Evolutionary conservation across 345 rosid species (phyloP), one percentile per base, ranked within the genome.

Genomic region (Dipteronia dyeriana): DNA sequence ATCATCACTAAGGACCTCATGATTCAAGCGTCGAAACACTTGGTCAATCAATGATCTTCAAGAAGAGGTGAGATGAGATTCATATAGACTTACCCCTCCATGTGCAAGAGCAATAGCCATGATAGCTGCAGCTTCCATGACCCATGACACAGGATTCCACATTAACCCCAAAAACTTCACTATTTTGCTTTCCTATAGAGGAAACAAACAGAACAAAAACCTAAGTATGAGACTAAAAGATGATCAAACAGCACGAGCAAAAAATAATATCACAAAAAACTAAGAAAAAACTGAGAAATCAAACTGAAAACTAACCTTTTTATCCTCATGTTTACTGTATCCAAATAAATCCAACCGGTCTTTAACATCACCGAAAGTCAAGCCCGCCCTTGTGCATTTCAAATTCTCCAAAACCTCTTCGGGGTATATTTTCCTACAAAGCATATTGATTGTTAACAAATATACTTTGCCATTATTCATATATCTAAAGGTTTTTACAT

Each of bases 61-160:
- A 31, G 34, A 31, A 31, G 34, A 3, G 34, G 34, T 31, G 3
- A 31, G 34, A 31, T 31, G 45, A 41, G 45, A 41, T 41, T 7
- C 45, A 41, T 3, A 63, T 68, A 71, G 68, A 78, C 81, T 1
- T 82, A 87, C 89, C 79, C 93, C 92, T 81, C 93, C 93, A 72
- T 87, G 90, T 26, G 93, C 92, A 76, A 90, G 85, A 88, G 81
- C 83, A 80, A 88, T 85, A 53, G 90, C 90, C 89, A 91, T 88
- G 59, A 91, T n/a, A 1, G 91, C 91, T 4, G 91, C 93, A 80
- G 93, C 93, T 86, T 88, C 91, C 93, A 89, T 89, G 54, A 89
- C 91, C 92, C 92, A 88, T 81, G 95, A 89, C 41, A 88, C 80
- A 79, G 91, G 93, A 82, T 87, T 91, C 90, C 90, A 89, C 92